These are phyloP conservation scores for Globisporangium radiosum DNA, from an alignment of 352 stramenopile genomes.

Conservation along the genomic window DNA sequence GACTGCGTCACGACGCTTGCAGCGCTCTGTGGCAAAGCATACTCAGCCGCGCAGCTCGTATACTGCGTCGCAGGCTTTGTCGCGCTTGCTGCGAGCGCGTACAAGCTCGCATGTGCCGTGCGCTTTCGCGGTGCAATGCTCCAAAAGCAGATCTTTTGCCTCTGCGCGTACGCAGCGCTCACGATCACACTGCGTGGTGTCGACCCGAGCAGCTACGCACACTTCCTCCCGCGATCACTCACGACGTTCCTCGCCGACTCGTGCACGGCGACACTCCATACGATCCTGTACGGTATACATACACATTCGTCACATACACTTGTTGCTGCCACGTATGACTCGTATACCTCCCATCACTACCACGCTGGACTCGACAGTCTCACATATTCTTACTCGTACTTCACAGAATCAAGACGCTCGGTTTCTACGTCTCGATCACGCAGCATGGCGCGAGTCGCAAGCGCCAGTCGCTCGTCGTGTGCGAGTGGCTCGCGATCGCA, in stretches of 20 bases:
- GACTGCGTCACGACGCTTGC: slow-evolving; percentile 41
- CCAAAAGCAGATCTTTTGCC: slow-evolving; percentile 42
- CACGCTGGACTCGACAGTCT: not conserved
- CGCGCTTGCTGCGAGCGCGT: slow-evolving; percentile 21
- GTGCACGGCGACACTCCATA: slow-evolving; percentile 54
- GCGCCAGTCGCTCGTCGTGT: slow-evolving; percentile 17
- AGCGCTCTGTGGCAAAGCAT: slow-evolving; percentile 23
- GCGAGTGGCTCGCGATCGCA: slow-evolving; percentile 20
- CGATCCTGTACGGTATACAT: slow-evolving; percentile 35
- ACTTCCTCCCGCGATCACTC: slow-evolving; percentile 34
- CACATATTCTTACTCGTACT: too few species aligned
- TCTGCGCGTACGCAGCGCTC: slow-evolving; percentile 38
- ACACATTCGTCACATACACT: not conserved
- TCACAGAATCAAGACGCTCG: slow-evolving; percentile 38
- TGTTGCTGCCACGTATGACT: too few species aligned
- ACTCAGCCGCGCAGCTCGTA: slow-evolving; percentile 28
- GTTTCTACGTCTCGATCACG: slow-evolving; percentile 55
- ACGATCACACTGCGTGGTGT: slow-evolving; percentile 51
- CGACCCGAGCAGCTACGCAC: slow-evolving; percentile 44
- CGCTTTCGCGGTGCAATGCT: slow-evolving; percentile 31
- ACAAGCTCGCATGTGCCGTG: slow-evolving; percentile 38
- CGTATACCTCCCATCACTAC: too few species aligned
- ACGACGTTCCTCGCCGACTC: slow-evolving; percentile 42
- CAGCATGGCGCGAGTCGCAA: slow-evolving; percentile 33
- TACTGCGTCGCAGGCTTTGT: slow-evolving; percentile 36